These are phyloP conservation scores for Knufia fluminis DNA, from an alignment of 2,329 filamentous ascomycete genomes.

Conservation along the genomic window DNA sequence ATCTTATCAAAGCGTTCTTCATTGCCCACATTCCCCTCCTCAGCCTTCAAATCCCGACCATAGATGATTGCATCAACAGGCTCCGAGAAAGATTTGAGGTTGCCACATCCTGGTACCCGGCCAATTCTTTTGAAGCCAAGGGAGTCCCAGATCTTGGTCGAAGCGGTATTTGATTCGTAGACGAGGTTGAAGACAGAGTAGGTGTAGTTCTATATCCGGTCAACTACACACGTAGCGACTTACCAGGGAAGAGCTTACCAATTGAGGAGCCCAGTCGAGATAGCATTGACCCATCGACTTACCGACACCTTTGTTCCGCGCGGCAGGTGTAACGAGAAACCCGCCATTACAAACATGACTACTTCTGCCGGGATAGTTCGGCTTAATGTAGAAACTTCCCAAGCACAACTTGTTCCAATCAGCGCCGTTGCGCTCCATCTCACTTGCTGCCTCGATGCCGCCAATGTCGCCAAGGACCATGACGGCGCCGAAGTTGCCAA, in stretches of 20 bases:
- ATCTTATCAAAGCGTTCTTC: conserved; percentile 99
- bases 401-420: conserved; percentile 77
- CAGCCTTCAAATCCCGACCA: conserved; percentile 53
- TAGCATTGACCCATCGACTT: conserved; percentile 68
- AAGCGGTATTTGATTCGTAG: conserved; percentile 86
- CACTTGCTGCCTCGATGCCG: conserved; percentile 45
- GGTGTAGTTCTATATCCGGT: conserved; percentile 57
- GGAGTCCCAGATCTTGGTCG: conserved; percentile 83
- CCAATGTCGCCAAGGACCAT: conserved; percentile 74
- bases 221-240: conserved; percentile 15
- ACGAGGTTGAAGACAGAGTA: conserved; percentile 93
- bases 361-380: conserved; percentile 83
- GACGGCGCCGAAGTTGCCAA: conserved; percentile 78
- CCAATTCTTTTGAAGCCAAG: conserved; percentile 89
- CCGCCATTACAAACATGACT: conserved; percentile 77
- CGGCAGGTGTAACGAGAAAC: conserved; percentile 64
- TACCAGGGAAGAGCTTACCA: conserved; percentile 32
- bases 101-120: conserved; percentile 63
- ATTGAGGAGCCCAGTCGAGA: conserved; percentile 64
- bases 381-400: conserved; percentile 89
- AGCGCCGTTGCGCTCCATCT: conserved; percentile 43
- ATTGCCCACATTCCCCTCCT: conserved; percentile 73
- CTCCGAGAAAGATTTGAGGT: conserved; percentile 58
- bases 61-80: conserved; percentile 70
- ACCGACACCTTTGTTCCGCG: conserved; percentile 64